phyloP scores from a whole-genome alignment of 2,329 filamentous ascomycete species.

The Penicillium sp. region DNA sequence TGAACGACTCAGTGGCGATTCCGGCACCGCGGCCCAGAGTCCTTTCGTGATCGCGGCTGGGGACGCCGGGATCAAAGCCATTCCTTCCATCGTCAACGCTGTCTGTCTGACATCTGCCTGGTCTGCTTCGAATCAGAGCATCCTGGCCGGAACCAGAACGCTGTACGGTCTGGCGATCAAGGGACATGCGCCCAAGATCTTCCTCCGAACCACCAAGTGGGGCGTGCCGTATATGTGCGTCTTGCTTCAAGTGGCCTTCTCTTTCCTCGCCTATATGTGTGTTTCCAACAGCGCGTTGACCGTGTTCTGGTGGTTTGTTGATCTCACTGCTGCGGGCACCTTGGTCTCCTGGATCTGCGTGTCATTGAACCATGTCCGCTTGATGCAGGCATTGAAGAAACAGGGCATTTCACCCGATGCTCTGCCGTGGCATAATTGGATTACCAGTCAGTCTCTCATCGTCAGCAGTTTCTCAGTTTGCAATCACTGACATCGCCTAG shows the following conservation, averaged over 20 bases:
- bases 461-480: fast-evolving
- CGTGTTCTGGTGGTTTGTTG: slow-evolving; percentile 68
- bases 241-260: slow-evolving; percentile 45
- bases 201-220: slow-evolving; percentile 41
- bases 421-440: slow-evolving; percentile 66
- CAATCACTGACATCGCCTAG: slow-evolving; percentile 40
- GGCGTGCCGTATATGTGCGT: slow-evolving; percentile 53
- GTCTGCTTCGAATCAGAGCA: slow-evolving; percentile 69
- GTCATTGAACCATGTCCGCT: slow-evolving; percentile 62
- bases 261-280: slow-evolving; percentile 52
- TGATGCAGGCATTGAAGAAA: slow-evolving; percentile 58
- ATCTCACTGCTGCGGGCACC: slow-evolving; percentile 65
- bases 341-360: slow-evolving; percentile 67
- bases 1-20: slow-evolving; percentile 23
- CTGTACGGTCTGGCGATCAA: slow-evolving; percentile 55
- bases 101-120: slow-evolving; percentile 73
- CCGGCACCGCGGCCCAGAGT: slow-evolving; percentile 39
- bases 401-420: slow-evolving; percentile 57
- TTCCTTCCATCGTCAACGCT: slow-evolving; percentile 75
- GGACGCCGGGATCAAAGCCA: slow-evolving; percentile 66
- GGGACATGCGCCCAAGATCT: slow-evolving; percentile 56
- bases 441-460: slow-evolving; percentile 56
- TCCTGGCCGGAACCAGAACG: slow-evolving; percentile 59
- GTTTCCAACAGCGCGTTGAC: slow-evolving; percentile 57
- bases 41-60: slow-evolving; percentile 74